These are phyloP conservation scores for Ceratobasidium sp. DNA, from an alignment of 1,284 basidiomycete species.

Conservation along the genomic window DNA sequence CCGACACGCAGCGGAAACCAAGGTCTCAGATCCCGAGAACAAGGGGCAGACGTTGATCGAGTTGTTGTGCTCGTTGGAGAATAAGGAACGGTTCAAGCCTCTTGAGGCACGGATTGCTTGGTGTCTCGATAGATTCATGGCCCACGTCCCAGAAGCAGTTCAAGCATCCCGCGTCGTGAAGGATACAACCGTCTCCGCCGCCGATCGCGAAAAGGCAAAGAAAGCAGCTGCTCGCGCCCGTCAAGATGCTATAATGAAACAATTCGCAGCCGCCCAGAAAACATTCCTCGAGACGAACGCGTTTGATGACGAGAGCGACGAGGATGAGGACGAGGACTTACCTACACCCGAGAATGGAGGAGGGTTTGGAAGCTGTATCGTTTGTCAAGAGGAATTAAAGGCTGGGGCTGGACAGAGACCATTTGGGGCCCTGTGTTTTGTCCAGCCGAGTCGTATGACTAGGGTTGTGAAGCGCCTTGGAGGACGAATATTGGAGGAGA, in stretches of 20 bases:
- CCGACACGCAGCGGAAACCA: constrained; percentile 59
- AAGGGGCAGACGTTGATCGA: constrained; percentile 58
- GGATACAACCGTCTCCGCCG: constrained; percentile 45
- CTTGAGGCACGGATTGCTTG: constrained; percentile 75
- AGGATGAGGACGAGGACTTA: constrained; percentile 54
- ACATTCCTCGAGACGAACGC: constrained; percentile 81
- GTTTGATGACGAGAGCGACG: constrained; percentile 58
- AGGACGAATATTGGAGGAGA: constrained; percentile 68
- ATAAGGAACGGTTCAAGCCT: constrained; percentile 70
- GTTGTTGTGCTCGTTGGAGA: constrained; percentile 75
- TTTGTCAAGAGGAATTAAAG: constrained; percentile 90
- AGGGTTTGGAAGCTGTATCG: constrained; percentile 87
- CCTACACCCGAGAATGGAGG: not conserved
- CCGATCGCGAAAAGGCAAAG: constrained; percentile 65
- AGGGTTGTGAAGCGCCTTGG: constrained; percentile 60
- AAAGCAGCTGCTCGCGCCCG: constrained; percentile 81
- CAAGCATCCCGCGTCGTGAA: constrained; percentile 56
- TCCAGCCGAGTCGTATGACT: constrained; percentile 88
- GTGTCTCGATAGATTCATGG: constrained; percentile 69
- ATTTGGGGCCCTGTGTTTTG: constrained; percentile 87
- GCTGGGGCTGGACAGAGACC: constrained; percentile 61
- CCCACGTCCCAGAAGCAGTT: constrained; percentile 63
- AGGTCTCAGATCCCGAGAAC: constrained; percentile 61
- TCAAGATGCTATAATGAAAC: constrained; percentile 86
- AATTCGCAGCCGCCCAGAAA: constrained; percentile 90